Conservation (phyloP, 441 rosid genomes). For the Eutrema salsugineum region DNA sequence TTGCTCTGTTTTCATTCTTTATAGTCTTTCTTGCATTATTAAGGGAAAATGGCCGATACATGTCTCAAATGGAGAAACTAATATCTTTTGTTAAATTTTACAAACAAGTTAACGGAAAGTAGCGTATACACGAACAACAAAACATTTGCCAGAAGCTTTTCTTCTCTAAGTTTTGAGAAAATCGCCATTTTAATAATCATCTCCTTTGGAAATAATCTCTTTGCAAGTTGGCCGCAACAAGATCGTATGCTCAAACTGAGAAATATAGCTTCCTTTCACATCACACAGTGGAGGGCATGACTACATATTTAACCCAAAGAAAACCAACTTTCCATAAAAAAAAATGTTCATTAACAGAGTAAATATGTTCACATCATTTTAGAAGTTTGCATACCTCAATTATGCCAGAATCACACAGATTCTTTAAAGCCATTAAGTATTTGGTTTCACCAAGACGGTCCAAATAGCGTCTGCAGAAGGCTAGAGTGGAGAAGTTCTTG, state of each 20-base stretch:
- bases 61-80: no score
- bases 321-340: background rate
- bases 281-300: slow-evolving; percentile 79
- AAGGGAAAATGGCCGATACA: no score
- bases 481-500: slow-evolving; percentile 82
- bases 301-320: slow-evolving; percentile 35
- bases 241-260: slow-evolving; percentile 87
- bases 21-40: no score
- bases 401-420: slow-evolving; percentile 67
- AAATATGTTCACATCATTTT: background rate
- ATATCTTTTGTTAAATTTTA: no score
- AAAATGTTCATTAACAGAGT: background rate
- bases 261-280: slow-evolving; percentile 73
- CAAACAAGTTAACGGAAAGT: no score
- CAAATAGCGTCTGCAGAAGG: slow-evolving; percentile 74
- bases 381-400: slow-evolving; percentile 58
- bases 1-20: no score
- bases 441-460: slow-evolving; percentile 79
- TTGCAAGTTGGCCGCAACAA: slow-evolving; percentile 86
- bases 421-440: slow-evolving; percentile 85
- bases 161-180: background rate
- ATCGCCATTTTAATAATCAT: slow-evolving; percentile 48
- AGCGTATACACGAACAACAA: no score
- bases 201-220: slow-evolving; percentile 84
- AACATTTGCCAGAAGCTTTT: background rate